Conservation (phyloP, 192 early-diverging fungal species). For the Hyaloraphidium curvatum region DNA sequence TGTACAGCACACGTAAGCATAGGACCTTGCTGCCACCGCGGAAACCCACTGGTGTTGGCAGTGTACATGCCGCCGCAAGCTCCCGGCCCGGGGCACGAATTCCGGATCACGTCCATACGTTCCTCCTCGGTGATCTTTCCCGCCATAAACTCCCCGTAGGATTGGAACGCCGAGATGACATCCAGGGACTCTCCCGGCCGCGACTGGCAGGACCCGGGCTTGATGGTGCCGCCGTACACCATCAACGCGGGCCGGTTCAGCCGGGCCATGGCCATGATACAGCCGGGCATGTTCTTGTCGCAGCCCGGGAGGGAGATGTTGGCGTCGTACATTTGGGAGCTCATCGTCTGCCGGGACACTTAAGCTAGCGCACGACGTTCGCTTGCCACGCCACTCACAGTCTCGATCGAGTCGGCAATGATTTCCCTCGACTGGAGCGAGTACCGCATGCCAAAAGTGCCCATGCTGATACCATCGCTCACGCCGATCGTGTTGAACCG, state of each 20-base stretch:
- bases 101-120: slow-evolving; percentile 31
- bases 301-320: slow-evolving; percentile 85
- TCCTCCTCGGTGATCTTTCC: slow-evolving; percentile 79
- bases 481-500: slow-evolving; percentile 99
- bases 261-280: slow-evolving; percentile 87
- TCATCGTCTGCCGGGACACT: slow-evolving; percentile 54
- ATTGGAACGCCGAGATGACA: slow-evolving; percentile 93
- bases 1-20: slow-evolving; percentile 6
- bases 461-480: slow-evolving; percentile 89
- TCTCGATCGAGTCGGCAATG: slow-evolving; percentile 98
- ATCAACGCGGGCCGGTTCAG: slow-evolving; percentile 91
- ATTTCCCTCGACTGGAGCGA: slow-evolving; percentile 93
- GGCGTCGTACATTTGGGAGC: slow-evolving; percentile 93
- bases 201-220: slow-evolving; percentile 34
- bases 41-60: slow-evolving; percentile 68
- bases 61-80: slow-evolving; percentile 99
- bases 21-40: not conserved
- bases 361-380: not conserved
- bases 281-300: slow-evolving; percentile 93
- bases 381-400: slow-evolving; percentile 37
- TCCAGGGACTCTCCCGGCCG: slow-evolving; percentile 59
- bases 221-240: slow-evolving; percentile 96
- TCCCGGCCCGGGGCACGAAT: slow-evolving; percentile 62
- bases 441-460: slow-evolving; percentile 88
- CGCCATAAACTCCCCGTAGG: slow-evolving; percentile 79